Evolutionary conservation across 176 grass and related monocot species (phyloP), one percentile per base, ranked within the genome.

Genomic region (Chrysopogon serrulatus): DNA sequence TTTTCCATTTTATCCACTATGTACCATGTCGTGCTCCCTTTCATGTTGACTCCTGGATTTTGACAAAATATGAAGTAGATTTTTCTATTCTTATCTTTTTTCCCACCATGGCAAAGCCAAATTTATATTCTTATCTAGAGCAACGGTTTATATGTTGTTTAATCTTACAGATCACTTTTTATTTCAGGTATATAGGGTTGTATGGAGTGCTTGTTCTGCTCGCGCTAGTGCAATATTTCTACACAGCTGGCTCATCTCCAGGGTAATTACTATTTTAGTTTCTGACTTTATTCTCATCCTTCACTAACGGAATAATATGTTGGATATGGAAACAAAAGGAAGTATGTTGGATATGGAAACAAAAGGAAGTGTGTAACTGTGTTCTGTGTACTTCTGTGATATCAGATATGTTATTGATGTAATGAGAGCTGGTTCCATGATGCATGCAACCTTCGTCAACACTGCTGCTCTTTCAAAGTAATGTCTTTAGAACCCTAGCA

Each of bases 331-430:
- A 66, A 42, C 13, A 68, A n/a, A n/a, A 15, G 19, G 12, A 69
- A 48, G 8, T 75, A 23, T 78, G 41, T 91, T 80, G 23, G 59
- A 57, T 66, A 21, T 74, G 42, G 9, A 33, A 66, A 42, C 13
- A 68, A n/a, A n/a, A 15, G 19, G 12, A 69, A 48, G 8, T 75
- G 27, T 78, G 41, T 91, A 28, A 68, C 39, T 40, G 21, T 65
- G 54, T 24, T 48, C 51, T 32, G 33, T 32, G 73, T 56, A 68
- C 36, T 62, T 76, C 12, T 86, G 61, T 77, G 31, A n/a, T 78
- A 54, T 79, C 80, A 98, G 96, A 44, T 95, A 90, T 66, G 96
- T 94, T 65, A 33, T 93, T 17, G 96, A 95, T 85, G 89, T 68
- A 76, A 88, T 95, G 80, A 84, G 90, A 85, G 91, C 79, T 87